Conservation (phyloP, 176 grass and related monocot genomes). For the Cenchrus purpureus region DNA sequence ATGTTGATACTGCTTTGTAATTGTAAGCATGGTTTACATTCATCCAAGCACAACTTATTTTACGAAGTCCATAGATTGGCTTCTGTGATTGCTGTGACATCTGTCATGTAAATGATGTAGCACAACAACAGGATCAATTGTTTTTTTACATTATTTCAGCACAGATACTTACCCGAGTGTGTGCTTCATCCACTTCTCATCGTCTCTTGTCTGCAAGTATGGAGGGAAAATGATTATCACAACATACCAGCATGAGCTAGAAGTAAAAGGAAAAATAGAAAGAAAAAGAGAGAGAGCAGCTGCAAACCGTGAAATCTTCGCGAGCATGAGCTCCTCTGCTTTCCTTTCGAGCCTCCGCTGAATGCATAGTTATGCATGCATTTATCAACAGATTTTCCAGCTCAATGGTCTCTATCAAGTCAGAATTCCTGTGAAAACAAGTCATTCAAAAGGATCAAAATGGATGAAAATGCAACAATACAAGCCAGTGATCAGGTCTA, state of each 20-base stretch:
- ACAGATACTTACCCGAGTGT: slow-evolving; percentile 72
- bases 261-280: neutral
- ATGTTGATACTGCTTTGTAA: neutral
- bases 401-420: slow-evolving; percentile 92
- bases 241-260: neutral
- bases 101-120: neutral
- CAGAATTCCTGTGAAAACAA: slow-evolving; percentile 76
- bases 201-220: slow-evolving; percentile 86
- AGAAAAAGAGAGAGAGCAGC: neutral
- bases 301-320: slow-evolving; percentile 86
- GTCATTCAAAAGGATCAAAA: slow-evolving; percentile 22
- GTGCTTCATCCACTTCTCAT: slow-evolving; percentile 85
- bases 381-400: slow-evolving; percentile 96
- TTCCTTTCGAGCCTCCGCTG: slow-evolving; percentile 93
- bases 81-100: neutral
- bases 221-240: neutral
- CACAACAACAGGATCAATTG: no score
- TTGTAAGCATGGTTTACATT: neutral
- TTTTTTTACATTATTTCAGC: no score
- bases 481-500: neutral
- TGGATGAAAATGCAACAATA: slow-evolving; percentile 36
- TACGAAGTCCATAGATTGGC: neutral
- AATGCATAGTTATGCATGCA: slow-evolving; percentile 93
- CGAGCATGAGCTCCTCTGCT: slow-evolving; percentile 96
- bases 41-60: neutral